phyloP scores from a whole-genome alignment of 2,329 filamentous ascomycete genomes.

The Aspergillus sojae region DNA sequence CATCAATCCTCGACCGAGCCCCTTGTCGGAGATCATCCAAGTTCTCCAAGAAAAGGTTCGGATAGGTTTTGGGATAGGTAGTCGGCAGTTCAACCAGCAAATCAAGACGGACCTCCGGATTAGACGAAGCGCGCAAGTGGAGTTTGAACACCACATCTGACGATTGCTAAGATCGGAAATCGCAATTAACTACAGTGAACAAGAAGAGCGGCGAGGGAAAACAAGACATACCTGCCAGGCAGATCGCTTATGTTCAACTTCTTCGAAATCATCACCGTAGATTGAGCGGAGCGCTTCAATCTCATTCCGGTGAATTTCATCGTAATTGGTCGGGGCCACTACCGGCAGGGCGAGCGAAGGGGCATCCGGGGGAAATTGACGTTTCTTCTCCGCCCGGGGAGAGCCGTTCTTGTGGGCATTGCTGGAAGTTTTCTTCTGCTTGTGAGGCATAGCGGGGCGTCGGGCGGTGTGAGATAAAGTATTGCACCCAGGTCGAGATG shows the following conservation, averaged over 20 bases:
- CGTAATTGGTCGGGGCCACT: slow-evolving; percentile 64
- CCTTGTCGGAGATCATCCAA: slow-evolving; percentile 67
- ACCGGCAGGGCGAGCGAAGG: slow-evolving; percentile 35
- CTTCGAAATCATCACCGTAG: slow-evolving; percentile 84
- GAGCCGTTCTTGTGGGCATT: slow-evolving; percentile 36
- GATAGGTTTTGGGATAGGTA: slow-evolving; percentile 85
- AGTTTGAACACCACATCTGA: slow-evolving; percentile 81
- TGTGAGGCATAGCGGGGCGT: slow-evolving; percentile 48
- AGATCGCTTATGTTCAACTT: slow-evolving; percentile 67
- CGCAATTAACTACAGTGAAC: slow-evolving; percentile 1
- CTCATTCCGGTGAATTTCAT: slow-evolving; percentile 85
- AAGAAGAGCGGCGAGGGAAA: slow-evolving; percentile 12
- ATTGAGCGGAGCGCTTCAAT: slow-evolving; percentile 83
- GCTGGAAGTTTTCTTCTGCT: slow-evolving; percentile 45
- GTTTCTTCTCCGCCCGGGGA: slow-evolving; percentile 41
- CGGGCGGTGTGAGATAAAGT: slow-evolving; percentile 33
- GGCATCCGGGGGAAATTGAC: slow-evolving; percentile 27
- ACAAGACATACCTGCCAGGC: slow-evolving; percentile 77
- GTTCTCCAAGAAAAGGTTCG: slow-evolving; percentile 70
- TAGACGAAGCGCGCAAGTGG: slow-evolving; percentile 71
- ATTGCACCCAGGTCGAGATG: slow-evolving; percentile 25
- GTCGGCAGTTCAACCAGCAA: slow-evolving; percentile 82
- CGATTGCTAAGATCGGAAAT: slow-evolving; percentile 60
- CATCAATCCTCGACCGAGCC: slow-evolving; percentile 70
- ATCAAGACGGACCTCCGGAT: slow-evolving; percentile 70